Evolutionary conservation across 306 rosid genomes (phyloP), one percentile per base, ranked within the genome.

Genomic region (Lathyrus aphaca): DNA sequence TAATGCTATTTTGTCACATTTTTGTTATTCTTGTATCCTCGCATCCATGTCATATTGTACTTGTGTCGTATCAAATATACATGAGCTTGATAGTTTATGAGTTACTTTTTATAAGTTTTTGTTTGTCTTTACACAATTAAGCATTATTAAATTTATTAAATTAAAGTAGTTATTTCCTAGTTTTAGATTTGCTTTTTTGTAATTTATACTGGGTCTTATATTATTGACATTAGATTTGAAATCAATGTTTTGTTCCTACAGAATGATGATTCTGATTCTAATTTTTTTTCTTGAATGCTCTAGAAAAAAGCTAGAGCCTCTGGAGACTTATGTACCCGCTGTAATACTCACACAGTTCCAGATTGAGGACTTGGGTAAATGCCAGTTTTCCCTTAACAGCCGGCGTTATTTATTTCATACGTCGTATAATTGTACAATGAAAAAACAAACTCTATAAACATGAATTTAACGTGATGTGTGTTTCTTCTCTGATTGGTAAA

Each of bases 301-400:
- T 76, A 84, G 96, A 82, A 94, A 90, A 75, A 94, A 83, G 84
- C 96, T 94, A 54, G 94, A 90, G 43, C 97, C 97, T 62, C 86
- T 93, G 60, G 98, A 88, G 81, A 79, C 78, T 63, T 90, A 94
- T 78, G 87, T 88, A 54, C 93, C 97, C 6, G 89, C 92, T 74
- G 87, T 88, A 76, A 88, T 94, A 70, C 82, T 90, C 73, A 87
- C 92, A 72, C 79, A 85, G 86, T 86, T 88, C 9, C 98, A 90
- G 81, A 76, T 94, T 82, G 77, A 82, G 86, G 98, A 94, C 78
- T 83, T 90, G 66, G 97, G 97, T 90, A 37, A 10, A 35, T 68
- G 2, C 23, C 23, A 21, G 23, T 21, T 21, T 21, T 21, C 23
- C 23, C 2, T 21, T 21, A 21, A 21, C 23, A 21, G 23, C 23